Evolutionary conservation across 768 basidiomycete species (phyloP).

Genomic region (Serendipita vermifera): DNA sequence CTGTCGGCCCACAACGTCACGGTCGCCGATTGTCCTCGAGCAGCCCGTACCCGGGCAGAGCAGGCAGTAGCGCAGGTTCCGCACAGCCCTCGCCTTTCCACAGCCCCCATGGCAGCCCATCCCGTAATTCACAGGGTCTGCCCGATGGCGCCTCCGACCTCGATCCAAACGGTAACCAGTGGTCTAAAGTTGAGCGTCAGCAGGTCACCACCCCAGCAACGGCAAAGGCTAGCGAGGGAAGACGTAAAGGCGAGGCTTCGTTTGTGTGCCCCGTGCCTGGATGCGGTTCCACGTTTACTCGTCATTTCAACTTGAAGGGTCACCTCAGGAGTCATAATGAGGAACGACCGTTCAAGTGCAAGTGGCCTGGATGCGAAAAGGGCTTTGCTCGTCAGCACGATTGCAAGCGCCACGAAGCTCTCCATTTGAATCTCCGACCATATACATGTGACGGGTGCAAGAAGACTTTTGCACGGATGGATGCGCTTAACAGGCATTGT

Average conservation of each 20-base stretch:
- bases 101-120: slow-evolving; percentile 52
- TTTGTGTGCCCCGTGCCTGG: slow-evolving; percentile 73
- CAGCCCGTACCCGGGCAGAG: slow-evolving; percentile 19
- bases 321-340: slow-evolving; percentile 91
- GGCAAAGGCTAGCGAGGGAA: slow-evolving; percentile 68
- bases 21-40: slow-evolving; percentile 10
- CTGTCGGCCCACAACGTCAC: slow-evolving; percentile 8
- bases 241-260: slow-evolving; percentile 79
- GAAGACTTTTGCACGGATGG: slow-evolving; percentile 89
- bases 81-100: slow-evolving; percentile 50
- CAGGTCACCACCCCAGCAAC: slow-evolving; percentile 89
- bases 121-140: slow-evolving; percentile 40
- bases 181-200: slow-evolving; percentile 40
- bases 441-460: slow-evolving; percentile 88
- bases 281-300: slow-evolving; percentile 79
- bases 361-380: slow-evolving; percentile 89
- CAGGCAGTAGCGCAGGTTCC: slow-evolving; percentile 27
- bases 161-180: not conserved
- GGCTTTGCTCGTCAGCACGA: slow-evolving; percentile 92
- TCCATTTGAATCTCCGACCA: slow-evolving; percentile 85
- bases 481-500: slow-evolving; percentile 89
- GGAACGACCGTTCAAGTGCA: slow-evolving; percentile 88
- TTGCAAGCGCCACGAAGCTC: slow-evolving; percentile 89
- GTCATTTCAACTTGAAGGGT: slow-evolving; percentile 90
- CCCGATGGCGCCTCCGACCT: slow-evolving; percentile 18